Evolutionary conservation across 2,329 filamentous ascomycete genomes (phyloP), one percentile per base, ranked within the genome.

Genomic region (Colletotrichum navitas): DNA sequence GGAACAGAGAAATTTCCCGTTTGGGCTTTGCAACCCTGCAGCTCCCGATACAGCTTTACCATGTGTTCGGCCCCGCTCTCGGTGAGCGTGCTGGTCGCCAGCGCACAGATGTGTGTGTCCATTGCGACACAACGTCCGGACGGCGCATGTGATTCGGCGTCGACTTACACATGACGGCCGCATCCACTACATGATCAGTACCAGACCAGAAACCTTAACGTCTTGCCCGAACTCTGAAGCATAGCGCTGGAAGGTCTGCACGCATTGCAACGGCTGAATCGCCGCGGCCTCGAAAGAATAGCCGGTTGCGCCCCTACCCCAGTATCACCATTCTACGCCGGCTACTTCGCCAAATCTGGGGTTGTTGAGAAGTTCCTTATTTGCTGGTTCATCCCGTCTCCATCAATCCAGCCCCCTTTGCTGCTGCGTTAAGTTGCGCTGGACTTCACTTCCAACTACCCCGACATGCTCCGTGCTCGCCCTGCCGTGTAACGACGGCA

Each of bases 401-500:
- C 41, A 14, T 45, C 51, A 59, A 36, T 12, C 56, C 49, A 52
- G 16, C 49, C 26, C 14, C 34, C 61, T 24, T 26, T 63, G 21
- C 39, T 58, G 52, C 32, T 26, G 56, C 32, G 58, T 52, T 59
- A 52, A 71, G 26, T 26, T 68, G 49, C 58, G 64, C 65, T 63
- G 52, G 59, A 60, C 34, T 54, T 71, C 59, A 54, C 68, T 60
- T 64, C 65, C 58, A 32, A 39, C 24, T 11, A 68, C 39, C 52
- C 68, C 65, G 68, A 64, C 36, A 41, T 59, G 65, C 68, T 63
- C 65, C 68, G 68, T 71, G 47, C 68, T 63, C 56, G 34, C 18
- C 63, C 47, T 71, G 68, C 52, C 52, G 54, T 71, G 68, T 63
- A 68, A 71, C 68, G 54, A 71, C 68, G 65, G 68, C 68, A 71